Percentiles rank a stretch among this genome's conserved stretches.
Conservation (phyloP, 1,139 yeast species). For the Pichia cactophila region DNA sequence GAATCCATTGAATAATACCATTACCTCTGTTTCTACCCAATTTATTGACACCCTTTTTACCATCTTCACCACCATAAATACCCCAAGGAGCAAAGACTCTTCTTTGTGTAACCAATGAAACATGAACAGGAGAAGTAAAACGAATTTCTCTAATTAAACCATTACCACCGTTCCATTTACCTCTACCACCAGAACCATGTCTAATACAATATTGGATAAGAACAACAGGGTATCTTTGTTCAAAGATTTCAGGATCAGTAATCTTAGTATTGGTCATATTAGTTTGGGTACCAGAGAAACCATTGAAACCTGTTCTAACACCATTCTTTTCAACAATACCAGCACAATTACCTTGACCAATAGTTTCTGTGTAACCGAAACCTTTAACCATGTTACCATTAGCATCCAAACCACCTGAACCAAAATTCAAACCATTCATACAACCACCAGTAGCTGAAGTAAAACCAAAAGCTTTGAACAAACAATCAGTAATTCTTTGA, state of each 20-base stretch:
- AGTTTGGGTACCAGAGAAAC: slow-evolving; percentile 37
- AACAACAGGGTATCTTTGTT: slow-evolving; percentile 32
- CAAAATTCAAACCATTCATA: slow-evolving; percentile 39
- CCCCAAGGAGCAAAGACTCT: slow-evolving; percentile 32
- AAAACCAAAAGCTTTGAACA: slow-evolving; percentile 35
- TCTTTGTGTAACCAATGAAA: slow-evolving; percentile 31
- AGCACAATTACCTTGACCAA: slow-evolving; percentile 17
- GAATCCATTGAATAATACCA: slow-evolving; percentile 6
- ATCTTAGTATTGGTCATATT: slow-evolving; percentile 38
- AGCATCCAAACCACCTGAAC: slow-evolving; percentile 32
- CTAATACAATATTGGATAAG: slow-evolving; percentile 28
- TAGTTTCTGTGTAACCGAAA: slow-evolving; percentile 39
- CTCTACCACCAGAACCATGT: slow-evolving; percentile 27
- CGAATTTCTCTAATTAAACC: slow-evolving; percentile 33
- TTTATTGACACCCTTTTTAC: slow-evolving; percentile 32
- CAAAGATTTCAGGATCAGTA: slow-evolving; percentile 33
- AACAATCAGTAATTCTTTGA: slow-evolving; percentile 37
- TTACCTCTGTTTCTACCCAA: slow-evolving; percentile 26
- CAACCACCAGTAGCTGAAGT: slow-evolving; percentile 39
- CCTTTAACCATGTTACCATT: slow-evolving; percentile 30
- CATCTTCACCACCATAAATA: slow-evolving; percentile 32
- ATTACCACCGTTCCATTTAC: slow-evolving; percentile 29
- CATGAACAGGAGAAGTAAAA: slow-evolving; percentile 27
- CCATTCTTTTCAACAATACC: slow-evolving; percentile 2
- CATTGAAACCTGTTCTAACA: slow-evolving; percentile 12